phyloP scores from a whole-genome alignment of 2,329 filamentous ascomycete species.

The Aspergillus ochraceus region DNA sequence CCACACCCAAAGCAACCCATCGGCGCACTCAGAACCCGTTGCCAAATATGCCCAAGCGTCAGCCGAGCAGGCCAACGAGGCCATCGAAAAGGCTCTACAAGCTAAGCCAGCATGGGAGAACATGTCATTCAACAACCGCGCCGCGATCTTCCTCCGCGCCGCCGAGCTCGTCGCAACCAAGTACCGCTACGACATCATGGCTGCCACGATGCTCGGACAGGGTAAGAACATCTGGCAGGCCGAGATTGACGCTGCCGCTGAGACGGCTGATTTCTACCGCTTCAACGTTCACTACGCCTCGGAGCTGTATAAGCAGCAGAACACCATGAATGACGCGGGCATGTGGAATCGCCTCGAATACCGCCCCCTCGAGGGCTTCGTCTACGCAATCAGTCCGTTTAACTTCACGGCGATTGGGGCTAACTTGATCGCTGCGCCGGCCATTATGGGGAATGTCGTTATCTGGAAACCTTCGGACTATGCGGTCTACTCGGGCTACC shows the following conservation, averaged over 20 bases:
- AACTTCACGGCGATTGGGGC: conserved; percentile 93
- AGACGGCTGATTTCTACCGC: conserved; percentile 84
- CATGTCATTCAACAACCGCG: conserved; percentile 81
- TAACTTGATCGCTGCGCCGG: conserved; percentile 76
- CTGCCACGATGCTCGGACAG: conserved; percentile 88
- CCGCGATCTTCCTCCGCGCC: conserved; percentile 89
- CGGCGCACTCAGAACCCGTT: too few relatives aligned
- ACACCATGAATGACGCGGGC: conserved; percentile 73
- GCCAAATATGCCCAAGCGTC: too few relatives aligned
- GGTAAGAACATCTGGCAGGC: conserved; percentile 98
- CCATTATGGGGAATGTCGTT: conserved; percentile 86
- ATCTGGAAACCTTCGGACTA: conserved; percentile 90
- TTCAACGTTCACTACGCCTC: conserved; percentile 88
- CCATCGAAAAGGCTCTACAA: not conserved
- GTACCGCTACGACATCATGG: conserved; percentile 93
- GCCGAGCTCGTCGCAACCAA: conserved; percentile 83
- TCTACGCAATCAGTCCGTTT: conserved; percentile 88
- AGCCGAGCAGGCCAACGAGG: not conserved
- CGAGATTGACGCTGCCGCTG: conserved; percentile 89
- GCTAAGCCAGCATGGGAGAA: conserved; percentile 42
- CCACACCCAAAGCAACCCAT: too few relatives aligned
- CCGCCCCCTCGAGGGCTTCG: conserved; percentile 84
- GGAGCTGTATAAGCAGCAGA: conserved; percentile 82
- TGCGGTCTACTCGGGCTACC: conserved; percentile 71
- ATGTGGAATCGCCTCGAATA: conserved; percentile 89